Evolutionary conservation across 1,284 basidiomycete genomes (phyloP).

Genomic region (Xerocomus amazonicus): DNA sequence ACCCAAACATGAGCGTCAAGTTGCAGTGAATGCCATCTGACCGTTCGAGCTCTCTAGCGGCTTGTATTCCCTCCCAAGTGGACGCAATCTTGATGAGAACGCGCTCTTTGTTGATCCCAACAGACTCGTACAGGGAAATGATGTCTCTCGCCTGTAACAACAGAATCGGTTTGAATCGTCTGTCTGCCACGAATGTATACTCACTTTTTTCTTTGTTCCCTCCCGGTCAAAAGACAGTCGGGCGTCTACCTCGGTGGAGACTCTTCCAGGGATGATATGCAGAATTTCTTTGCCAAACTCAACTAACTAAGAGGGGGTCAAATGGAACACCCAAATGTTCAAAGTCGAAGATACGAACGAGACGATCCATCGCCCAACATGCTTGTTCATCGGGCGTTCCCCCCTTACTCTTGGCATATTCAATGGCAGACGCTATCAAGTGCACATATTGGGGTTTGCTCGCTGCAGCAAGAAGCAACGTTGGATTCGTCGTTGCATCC

Average conservation of each 20-base stretch:
- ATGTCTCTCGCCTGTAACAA: no score
- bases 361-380: conserved; percentile 79
- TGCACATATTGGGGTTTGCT: conserved; percentile 55
- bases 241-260: conserved; percentile 98
- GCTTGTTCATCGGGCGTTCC: conserved; percentile 68
- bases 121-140: conserved; percentile 75
- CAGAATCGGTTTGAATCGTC: no score
- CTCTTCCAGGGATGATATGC: conserved; percentile 92
- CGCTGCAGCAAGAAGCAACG: no score
- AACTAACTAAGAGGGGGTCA: conserved; percentile 58
- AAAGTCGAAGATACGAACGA: conserved; percentile 45
- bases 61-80: conserved; percentile 99
- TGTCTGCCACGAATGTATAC: no score
- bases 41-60: conserved; percentile 90
- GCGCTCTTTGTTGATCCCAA: conserved; percentile 89
- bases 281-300: conserved; percentile 97
- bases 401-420: conserved; percentile 80
- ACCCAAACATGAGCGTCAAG: conserved; percentile 97
- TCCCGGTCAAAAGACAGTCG: conserved; percentile 93
- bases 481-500: no score
- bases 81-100: conserved; percentile 98
- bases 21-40: conserved; percentile 96
- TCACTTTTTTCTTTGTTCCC: conserved; percentile 65
- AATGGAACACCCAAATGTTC: neutral
- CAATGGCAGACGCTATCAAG: conserved; percentile 80